Evolutionary conservation across 768 basidiomycete genomes (phyloP).

Genomic region (Hemileccinum rubropunctum): DNA sequence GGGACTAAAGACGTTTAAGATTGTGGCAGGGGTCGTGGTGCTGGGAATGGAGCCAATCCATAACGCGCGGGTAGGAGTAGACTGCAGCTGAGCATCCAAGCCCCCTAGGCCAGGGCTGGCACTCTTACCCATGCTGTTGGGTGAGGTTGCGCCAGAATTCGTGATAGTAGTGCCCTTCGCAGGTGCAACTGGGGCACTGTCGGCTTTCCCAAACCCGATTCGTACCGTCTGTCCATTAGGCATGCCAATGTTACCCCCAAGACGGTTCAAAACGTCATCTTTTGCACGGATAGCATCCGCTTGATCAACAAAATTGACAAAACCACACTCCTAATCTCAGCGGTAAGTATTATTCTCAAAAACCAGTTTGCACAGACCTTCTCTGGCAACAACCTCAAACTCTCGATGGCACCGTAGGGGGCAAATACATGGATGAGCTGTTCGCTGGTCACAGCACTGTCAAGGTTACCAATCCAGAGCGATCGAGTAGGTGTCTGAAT

Average conservation of each 20-base stretch:
- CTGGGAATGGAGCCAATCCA: conserved; percentile 99
- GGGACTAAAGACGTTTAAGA: conserved; percentile 94
- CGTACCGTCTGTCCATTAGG: conserved; percentile 95
- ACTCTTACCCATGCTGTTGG: conserved; percentile 50
- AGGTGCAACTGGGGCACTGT: conserved; percentile 90
- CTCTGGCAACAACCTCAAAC: conserved; percentile 89
- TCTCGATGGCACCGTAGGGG: conserved; percentile 96
- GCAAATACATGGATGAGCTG: conserved; percentile 95
- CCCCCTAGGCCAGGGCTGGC: conserved; percentile 56
- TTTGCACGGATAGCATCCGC: conserved; percentile 96
- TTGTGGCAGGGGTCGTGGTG: conserved; percentile 90
- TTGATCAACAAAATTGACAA: conserved; percentile 97
- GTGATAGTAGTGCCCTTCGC: conserved; percentile 68
- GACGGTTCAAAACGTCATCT: conserved; percentile 93
- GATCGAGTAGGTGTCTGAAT: conserved; percentile 93
- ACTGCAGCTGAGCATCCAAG: conserved; percentile 84
- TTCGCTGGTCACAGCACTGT: conserved; percentile 90
- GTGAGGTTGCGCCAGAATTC: conserved; percentile 64
- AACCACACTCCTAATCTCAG: conserved; percentile 83
- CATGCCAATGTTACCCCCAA: conserved; percentile 92
- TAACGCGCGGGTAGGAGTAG: conserved; percentile 89
- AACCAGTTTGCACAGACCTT: conserved; percentile 56
- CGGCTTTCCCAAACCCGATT: conserved; percentile 97
- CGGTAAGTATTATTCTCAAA: conserved; percentile 16
- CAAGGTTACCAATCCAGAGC: conserved; percentile 97